Evolutionary conservation across 371 early-diverging fungal species (phyloP), one percentile per base, ranked within the genome.

Genomic region (Mucor sp.): DNA sequence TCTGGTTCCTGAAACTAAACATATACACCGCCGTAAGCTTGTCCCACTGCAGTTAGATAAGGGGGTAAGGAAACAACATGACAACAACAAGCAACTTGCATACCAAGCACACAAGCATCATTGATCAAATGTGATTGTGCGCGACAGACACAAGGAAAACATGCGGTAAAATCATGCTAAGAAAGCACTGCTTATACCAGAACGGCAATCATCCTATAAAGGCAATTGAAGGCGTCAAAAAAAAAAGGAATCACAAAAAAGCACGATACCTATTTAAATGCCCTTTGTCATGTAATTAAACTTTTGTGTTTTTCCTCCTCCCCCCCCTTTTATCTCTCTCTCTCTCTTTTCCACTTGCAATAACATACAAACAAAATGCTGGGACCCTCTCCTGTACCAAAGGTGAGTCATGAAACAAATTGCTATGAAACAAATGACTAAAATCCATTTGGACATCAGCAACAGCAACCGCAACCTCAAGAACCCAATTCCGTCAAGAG

Each of bases 321-420:
- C 37, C 33, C n/a, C n/a, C 43, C 19, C 23, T 28, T n/a, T 56
- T 28, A 12, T 44, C 21, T 8, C 9, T 3, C 5, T 41, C 41
- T 43, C 9, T 32, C 12, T 21, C 44, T 21, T 8, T 23, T 41
- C 17, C 39, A 33, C 53, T 63, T 56, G 30, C 63, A 56, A 15
- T 53, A 62, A 62, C 25, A 63, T 14, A 63, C 21, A 62, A 62
- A 62, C 41, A 57, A 41, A 2, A 64, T 66, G 66, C 28, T 66
- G 27, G 60, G 48, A 6, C 66, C 66, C 27, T 66, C 66, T 48
- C 66, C 66, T 59, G 37, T 66, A 28, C 23, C 35, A 17, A 66
- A 66, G 39, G 66, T 59, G 48, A 28, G 33, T 3, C 27, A 32
- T 27, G 28, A n/a, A 32, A 25, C 37, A 7, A 23, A 4, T 48